Evolutionary conservation across 176 grass and related monocot genomes (phyloP).

Genomic region (Lolium perenne): DNA sequence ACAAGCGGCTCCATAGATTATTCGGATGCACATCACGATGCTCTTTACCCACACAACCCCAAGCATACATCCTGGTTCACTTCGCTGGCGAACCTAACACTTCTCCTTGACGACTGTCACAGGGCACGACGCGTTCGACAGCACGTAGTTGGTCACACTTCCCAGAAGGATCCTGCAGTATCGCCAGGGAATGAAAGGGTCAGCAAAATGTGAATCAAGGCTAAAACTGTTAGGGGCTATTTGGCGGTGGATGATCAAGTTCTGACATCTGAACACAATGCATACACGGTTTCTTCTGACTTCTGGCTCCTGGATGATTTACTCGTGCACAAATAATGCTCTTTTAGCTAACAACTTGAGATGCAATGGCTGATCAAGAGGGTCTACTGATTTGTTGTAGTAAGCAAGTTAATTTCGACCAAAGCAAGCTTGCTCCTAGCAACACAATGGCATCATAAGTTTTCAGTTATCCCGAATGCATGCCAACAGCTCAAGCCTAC

Average conservation of each 20-base stretch:
- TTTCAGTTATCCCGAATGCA: no score
- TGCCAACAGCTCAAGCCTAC: no score
- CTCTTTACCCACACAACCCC: background rate
- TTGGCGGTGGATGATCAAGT: background rate
- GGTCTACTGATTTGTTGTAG: background rate
- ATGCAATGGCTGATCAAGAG: background rate
- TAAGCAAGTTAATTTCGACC: background rate
- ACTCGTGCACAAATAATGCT: background rate
- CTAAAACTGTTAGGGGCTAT: background rate
- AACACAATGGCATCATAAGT: no score
- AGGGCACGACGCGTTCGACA: slow-evolving; percentile 75
- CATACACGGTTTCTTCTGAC: background rate
- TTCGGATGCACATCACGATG: background rate
- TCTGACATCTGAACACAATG: background rate
- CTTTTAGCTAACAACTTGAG: background rate
- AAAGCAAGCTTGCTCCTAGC: no score
- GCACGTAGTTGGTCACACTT: slow-evolving; percentile 87
- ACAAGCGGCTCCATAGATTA: slow-evolving; percentile 22
- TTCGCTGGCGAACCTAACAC: background rate
- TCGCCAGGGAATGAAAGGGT: background rate
- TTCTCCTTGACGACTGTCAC: slow-evolving; percentile 80
- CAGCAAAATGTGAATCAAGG: background rate
- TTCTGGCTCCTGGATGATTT: background rate
- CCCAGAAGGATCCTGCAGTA: slow-evolving; percentile 78
- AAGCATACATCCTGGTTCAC: background rate